These are phyloP conservation scores for Pseudoscleropodium purum DNA, from an alignment of 225 moss, liverwort and hornwort genomes.

Conservation along the genomic window DNA sequence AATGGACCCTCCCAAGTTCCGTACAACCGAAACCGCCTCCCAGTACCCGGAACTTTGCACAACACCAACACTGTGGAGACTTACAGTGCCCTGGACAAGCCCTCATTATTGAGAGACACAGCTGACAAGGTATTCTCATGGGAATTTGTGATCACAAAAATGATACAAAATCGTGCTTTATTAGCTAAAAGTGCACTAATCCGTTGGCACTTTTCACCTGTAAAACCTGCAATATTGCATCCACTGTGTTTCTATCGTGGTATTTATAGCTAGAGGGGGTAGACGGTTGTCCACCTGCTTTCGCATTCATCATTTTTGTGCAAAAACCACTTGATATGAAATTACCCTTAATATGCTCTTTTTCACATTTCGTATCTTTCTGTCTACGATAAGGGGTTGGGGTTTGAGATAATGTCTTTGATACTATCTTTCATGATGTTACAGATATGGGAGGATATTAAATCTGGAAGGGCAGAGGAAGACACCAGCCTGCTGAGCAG, in stretches of 20 bases:
- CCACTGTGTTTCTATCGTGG: not conserved
- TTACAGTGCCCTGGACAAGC: conserved; percentile 72
- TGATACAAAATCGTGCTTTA: not conserved
- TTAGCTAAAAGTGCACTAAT: not conserved
- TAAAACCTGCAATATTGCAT: not conserved
- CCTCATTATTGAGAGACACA: conserved; percentile 40
- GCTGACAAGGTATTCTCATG: conserved; percentile 50
- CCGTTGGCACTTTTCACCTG: not conserved
- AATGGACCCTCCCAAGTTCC: conserved; percentile 22
- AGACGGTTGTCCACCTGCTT: not conserved
- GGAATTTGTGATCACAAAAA: not conserved
- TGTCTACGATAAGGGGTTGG: not conserved
- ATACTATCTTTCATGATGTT: not conserved
- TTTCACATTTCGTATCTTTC: not conserved
- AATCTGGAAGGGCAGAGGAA: conserved; percentile 92
- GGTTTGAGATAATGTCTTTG: not conserved
- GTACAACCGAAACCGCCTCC: conserved; percentile 87
- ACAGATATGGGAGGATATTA: conserved; percentile 97
- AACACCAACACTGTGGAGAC: conserved; percentile 84
- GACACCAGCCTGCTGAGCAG: conserved; percentile 75
- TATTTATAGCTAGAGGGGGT: not conserved
- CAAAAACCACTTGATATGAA: not conserved
- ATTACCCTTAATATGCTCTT: not conserved
- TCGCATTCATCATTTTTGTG: not conserved
- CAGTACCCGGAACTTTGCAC: conserved; percentile 73